Percentiles rank a stretch among this genome's conserved stretches.
phyloP scores from a whole-genome alignment of 495 filamentous ascomycete genomes.

The Xylaria grammica region DNA sequence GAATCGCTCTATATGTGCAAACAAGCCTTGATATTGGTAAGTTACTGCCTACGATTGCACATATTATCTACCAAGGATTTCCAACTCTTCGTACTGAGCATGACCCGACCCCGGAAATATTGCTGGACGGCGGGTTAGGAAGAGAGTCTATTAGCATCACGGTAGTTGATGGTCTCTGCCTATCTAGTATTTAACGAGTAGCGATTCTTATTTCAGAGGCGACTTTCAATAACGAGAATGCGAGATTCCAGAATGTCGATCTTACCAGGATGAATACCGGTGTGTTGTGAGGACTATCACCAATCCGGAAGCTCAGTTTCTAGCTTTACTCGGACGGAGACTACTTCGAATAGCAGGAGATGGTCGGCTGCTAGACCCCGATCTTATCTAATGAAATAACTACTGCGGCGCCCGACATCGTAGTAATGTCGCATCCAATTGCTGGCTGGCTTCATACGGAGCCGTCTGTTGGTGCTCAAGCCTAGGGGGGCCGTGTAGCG shows the following conservation, averaged over 20 bases:
- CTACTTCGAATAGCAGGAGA: conserved; percentile 64
- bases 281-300: conserved; percentile 57
- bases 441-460: conserved; percentile 51
- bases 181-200: conserved; percentile 5
- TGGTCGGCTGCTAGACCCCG: conserved; percentile 52
- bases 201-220: neutral
- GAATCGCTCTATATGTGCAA: neutral
- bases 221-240: neutral
- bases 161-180: conserved; percentile 1
- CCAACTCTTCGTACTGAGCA: neutral
- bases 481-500: conserved; percentile 2
- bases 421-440: conserved; percentile 62
- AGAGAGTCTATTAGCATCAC: conserved; percentile 11
- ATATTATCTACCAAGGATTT: neutral
- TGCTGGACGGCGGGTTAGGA: conserved; percentile 2
- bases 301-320: conserved; percentile 64
- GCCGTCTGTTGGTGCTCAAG: neutral
- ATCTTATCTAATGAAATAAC: conserved; percentile 42
- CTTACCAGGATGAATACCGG: conserved; percentile 41
- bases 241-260: conserved; percentile 3
- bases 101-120: conserved; percentile 6
- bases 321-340: conserved; percentile 51
- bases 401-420: conserved; percentile 45
- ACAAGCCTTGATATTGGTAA: neutral
- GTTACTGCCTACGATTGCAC: neutral